A percentile compares a stretch with the other conserved stretches of the same genome.
These are phyloP conservation scores for Zychaea mexicana DNA, from an alignment of 371 early-diverging fungal species.

Conservation along the genomic window DNA sequence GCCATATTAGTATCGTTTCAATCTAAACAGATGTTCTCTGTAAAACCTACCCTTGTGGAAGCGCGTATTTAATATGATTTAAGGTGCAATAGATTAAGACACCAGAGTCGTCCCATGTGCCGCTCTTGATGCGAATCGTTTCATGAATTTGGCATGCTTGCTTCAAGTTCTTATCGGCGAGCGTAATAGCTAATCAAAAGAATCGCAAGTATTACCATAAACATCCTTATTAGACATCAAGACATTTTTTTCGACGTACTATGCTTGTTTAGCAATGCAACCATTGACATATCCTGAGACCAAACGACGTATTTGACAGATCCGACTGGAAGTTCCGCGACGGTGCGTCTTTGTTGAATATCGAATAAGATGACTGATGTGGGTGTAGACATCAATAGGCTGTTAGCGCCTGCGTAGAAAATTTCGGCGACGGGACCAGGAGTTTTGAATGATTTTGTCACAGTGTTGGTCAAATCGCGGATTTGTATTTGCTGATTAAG, in stretches of 20 bases:
- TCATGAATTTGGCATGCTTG: conserved; percentile 91
- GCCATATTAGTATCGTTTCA: neutral
- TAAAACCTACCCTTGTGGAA: conserved; percentile 81
- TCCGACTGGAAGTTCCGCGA: conserved; percentile 76
- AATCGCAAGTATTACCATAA: neutral
- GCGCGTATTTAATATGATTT: conserved; percentile 98
- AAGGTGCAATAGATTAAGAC: conserved; percentile 97
- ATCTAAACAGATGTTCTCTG: no score
- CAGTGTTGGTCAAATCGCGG: conserved; percentile 83
- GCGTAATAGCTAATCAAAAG: conserved; percentile 65
- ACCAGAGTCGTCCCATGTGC: conserved; percentile 92
- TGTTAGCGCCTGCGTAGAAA: conserved; percentile 85
- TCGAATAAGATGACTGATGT: conserved; percentile 89
- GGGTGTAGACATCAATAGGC: conserved; percentile 79
- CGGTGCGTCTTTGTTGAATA: conserved; percentile 75
- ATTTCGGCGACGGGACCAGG: conserved; percentile 80
- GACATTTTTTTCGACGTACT: conserved; percentile 42
- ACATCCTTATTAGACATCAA: neutral
- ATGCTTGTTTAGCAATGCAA: conserved; percentile 94
- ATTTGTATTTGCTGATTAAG: conserved; percentile 73
- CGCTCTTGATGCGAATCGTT: conserved; percentile 96
- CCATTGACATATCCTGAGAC: conserved; percentile 84
- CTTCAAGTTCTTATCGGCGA: conserved; percentile 86
- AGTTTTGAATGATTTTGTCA: conserved; percentile 87
- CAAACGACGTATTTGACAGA: conserved; percentile 90